A percentile compares a stretch with the other conserved stretches of the same genome.
Conservation (phyloP, 2,329 filamentous ascomycete genomes). For the Fusarium sp. region DNA sequence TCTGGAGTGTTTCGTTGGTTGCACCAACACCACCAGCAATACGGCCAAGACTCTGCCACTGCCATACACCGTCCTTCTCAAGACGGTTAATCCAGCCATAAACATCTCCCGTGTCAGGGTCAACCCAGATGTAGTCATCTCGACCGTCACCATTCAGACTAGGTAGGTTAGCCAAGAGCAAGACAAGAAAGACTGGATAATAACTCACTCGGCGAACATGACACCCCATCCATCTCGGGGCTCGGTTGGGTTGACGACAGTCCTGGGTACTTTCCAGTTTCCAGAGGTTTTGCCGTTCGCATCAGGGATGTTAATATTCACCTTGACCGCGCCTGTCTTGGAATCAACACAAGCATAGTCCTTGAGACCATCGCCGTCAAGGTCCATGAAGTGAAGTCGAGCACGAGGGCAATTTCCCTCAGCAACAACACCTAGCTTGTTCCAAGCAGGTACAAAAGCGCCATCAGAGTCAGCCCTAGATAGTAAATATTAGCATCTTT, state of each 20-base stretch:
- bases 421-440: not conserved
- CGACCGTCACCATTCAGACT: slow-evolving; percentile 17
- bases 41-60: not conserved
- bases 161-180: not conserved
- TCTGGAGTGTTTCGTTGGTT: not conserved
- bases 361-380: slow-evolving; percentile 9
- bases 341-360: slow-evolving; percentile 13
- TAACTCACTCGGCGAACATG: not conserved
- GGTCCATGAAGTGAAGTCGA: slow-evolving; percentile 9
- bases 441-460: not conserved
- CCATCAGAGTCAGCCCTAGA: not conserved
- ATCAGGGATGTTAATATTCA: not conserved
- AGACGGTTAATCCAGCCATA: slow-evolving; percentile 4
- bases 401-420: not conserved
- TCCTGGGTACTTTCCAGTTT: not conserved
- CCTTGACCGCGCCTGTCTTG: not conserved
- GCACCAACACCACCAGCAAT: not conserved
- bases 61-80: not conserved
- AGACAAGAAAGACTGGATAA: not conserved
- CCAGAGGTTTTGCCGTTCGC: not conserved
- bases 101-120: slow-evolving; percentile 1
- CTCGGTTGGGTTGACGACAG: not conserved
- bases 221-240: not conserved
- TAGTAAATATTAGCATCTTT: not conserved
- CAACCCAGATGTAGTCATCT: slow-evolving; percentile 13